Evolutionary conservation across 1,284 basidiomycete species (phyloP).

Genomic region (Apiotrichum laibachii): DNA sequence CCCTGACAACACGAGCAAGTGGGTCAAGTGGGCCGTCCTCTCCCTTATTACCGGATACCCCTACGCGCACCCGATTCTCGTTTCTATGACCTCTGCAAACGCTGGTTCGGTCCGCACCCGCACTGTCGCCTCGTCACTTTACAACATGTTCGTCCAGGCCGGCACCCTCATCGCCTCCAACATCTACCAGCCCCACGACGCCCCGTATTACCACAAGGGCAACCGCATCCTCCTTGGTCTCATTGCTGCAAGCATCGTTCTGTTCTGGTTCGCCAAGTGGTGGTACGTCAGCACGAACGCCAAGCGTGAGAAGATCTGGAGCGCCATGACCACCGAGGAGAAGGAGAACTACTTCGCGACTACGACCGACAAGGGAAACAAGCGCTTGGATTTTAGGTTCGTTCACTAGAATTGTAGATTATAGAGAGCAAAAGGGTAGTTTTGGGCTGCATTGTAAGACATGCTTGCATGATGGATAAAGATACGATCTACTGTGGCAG

Average conservation of each 20-base stretch:
- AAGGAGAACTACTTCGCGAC: conserved; percentile 32
- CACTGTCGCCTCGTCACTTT: conserved; percentile 34
- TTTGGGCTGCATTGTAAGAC: too few species aligned
- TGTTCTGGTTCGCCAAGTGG: conserved; percentile 26
- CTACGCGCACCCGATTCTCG: conserved; percentile 34
- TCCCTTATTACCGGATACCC: conserved; percentile 22
- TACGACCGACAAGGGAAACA: conserved; percentile 36
- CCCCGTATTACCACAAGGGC: conserved; percentile 36
- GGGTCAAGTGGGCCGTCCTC: conserved; percentile 20
- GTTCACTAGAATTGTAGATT: conserved; percentile 4
- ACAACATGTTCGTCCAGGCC: conserved; percentile 44
- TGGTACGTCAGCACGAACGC: conserved; percentile 33
- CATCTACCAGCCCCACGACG: conserved; percentile 34
- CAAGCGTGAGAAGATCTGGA: conserved; percentile 32
- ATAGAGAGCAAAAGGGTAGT: background rate
- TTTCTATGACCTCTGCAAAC: conserved; percentile 31
- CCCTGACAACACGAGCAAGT: conserved; percentile 17
- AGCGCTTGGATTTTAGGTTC: conserved; percentile 25
- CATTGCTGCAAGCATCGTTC: conserved; percentile 21
- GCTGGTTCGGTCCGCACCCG: conserved; percentile 37
- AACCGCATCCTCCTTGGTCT: conserved; percentile 36
- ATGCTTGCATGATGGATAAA: too few species aligned
- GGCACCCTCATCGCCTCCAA: conserved; percentile 37
- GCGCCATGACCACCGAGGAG: conserved; percentile 26
- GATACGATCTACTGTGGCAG: too few species aligned